Conservation (phyloP, 345 rosid species). For the Brassica juncea region DNA sequence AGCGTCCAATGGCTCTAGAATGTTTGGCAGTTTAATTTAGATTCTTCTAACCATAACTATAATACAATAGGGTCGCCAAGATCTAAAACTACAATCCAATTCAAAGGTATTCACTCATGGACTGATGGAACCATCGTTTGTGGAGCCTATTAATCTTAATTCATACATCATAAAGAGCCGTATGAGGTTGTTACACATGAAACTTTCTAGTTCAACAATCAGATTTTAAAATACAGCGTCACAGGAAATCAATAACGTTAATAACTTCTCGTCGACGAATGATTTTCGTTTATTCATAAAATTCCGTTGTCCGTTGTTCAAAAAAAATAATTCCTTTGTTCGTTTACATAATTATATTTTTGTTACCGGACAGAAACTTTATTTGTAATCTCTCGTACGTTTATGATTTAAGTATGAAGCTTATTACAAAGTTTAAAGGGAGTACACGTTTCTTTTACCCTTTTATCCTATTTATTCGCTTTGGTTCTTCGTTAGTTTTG, state of each 20-base stretch:
- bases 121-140: constrained; percentile 15
- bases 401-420: constrained; percentile 21
- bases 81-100: constrained; percentile 14
- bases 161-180: constrained; percentile 12
- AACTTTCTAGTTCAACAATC: constrained; percentile 5
- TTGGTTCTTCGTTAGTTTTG: constrained; percentile 23
- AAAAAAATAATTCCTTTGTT: background rate
- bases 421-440: constrained; percentile 29
- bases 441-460: constrained; percentile 5
- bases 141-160: constrained; percentile 20
- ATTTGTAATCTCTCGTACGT: constrained; percentile 19
- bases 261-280: background rate
- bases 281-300: background rate
- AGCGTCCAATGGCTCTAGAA: background rate
- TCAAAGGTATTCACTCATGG: constrained; percentile 12
- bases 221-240: background rate
- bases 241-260: constrained; percentile 12
- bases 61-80: background rate
- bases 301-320: background rate
- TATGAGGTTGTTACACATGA: constrained; percentile 3
- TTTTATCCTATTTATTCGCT: background rate
- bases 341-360: background rate
- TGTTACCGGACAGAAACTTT: background rate
- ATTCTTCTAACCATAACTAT: background rate
- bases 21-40: background rate